These are phyloP conservation scores for Phytophthora colocasiae DNA, from an alignment of 352 stramenopile species.

Conservation along the genomic window DNA sequence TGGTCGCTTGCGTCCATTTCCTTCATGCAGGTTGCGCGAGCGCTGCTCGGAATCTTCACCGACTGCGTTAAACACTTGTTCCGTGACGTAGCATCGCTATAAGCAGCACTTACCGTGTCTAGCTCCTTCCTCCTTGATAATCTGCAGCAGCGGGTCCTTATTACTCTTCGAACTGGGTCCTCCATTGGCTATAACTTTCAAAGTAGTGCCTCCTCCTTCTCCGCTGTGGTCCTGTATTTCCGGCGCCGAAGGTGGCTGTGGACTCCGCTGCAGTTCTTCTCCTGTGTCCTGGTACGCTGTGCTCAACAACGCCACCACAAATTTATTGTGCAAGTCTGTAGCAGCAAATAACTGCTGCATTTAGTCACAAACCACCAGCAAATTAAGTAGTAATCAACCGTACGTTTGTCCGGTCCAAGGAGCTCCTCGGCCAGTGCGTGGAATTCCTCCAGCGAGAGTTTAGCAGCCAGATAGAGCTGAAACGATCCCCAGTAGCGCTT, in stretches of 20 bases:
- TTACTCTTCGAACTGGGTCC: not conserved
- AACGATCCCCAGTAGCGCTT: slow-evolving; percentile 66
- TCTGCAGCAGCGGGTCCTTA: slow-evolving; percentile 30
- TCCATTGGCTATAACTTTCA: slow-evolving; percentile 10
- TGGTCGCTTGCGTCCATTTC: slow-evolving; percentile 25
- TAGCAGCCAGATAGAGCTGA: slow-evolving; percentile 62
- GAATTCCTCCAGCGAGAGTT: slow-evolving; percentile 65
- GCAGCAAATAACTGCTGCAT: not conserved
- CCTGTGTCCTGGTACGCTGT: slow-evolving; percentile 32
- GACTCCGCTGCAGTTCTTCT: slow-evolving; percentile 11
- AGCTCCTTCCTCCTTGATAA: slow-evolving; percentile 28
- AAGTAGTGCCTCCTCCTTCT: slow-evolving; percentile 2
- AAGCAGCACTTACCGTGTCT: slow-evolving; percentile 26
- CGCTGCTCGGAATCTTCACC: slow-evolving; percentile 40
- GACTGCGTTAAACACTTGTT: slow-evolving; percentile 28
- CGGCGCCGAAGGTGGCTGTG: slow-evolving; percentile 8
- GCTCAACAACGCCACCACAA: slow-evolving; percentile 63
- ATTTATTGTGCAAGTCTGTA: slow-evolving; percentile 64
- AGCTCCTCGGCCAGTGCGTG: slow-evolving; percentile 53
- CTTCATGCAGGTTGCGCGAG: slow-evolving; percentile 5
- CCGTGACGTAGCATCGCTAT: not conserved
- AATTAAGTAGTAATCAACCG: not conserved
- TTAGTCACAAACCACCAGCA: not conserved
- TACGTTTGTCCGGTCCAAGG: slow-evolving; percentile 58
- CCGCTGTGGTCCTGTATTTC: slow-evolving; percentile 14